Evolutionary conservation across 129 eudicot genomes (phyloP), one percentile per base, ranked within the genome.

Genomic region (Sambucus nigra): DNA sequence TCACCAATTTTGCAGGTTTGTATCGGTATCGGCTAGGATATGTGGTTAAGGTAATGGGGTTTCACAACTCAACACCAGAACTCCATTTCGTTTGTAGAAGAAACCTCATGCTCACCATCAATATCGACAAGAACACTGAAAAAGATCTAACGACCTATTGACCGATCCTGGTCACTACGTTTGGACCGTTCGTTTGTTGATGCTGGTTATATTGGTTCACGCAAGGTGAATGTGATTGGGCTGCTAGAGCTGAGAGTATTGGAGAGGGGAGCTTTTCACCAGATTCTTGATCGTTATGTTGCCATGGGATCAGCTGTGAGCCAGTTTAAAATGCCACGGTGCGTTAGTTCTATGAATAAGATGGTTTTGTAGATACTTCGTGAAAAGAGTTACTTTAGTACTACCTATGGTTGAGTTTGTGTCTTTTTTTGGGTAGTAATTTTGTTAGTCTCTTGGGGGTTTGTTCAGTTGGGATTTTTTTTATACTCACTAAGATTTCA

Each of bases 101-200:
- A 45, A 89, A 85, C 67, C 86, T 85, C 48, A 66, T 89, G 45
- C 94, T 79, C 33, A 76, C 72, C 6, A 66, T 89, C 60, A 89
- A 85, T 77, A 76, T 89, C 6, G 95, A 91, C 62, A 91, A 91
- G 70, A 85, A 86, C 75, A 85, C 95, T 0, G 98, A 91, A 64
- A 79, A 82, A 56, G 98, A 91, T 48, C 53, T 91, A 11, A 72
- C 1, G 87, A 91, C 61, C 25, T 60, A 15, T 59, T 76, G 5
- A 47, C 76, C 0, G 94, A 85, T 0, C 98, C 95, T 0, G 94
- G 89, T 5, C 94, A 82, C 63, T 91, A 91, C 76, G 94, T 64
- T 64, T 91, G 71, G 98, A 91, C 66, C 58, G 33, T 7, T 76
- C 98, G 1, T 91, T 91, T 54, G 67, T 79, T 4, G 98, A 91